These are phyloP conservation scores for Recurvomyces mirabilis DNA, from an alignment of 495 filamentous ascomycete genomes.

Conservation along the genomic window DNA sequence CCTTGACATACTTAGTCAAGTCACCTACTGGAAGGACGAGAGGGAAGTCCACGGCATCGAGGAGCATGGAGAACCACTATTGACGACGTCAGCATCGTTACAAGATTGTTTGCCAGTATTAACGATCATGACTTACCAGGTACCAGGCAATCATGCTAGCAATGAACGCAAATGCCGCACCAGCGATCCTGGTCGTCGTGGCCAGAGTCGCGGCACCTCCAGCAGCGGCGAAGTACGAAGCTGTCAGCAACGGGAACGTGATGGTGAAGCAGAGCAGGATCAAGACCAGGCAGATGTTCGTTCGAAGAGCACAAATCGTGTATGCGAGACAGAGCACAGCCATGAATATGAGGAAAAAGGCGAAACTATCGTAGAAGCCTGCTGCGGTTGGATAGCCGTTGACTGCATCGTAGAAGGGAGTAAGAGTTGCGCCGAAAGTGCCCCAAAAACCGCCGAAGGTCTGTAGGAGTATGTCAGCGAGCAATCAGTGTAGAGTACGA, in stretches of 20 bases:
- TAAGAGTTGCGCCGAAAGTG: constrained; percentile 5
- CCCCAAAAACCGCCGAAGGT: constrained; percentile 7
- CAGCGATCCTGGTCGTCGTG: not conserved
- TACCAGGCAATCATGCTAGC: constrained; percentile 10
- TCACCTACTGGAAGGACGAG: constrained; percentile 9
- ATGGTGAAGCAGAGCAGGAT: constrained; percentile 6
- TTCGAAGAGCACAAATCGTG: constrained; percentile 3
- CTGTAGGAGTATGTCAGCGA: not conserved
- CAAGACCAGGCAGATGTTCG: constrained; percentile 9
- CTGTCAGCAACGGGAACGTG: constrained; percentile 1
- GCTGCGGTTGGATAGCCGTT: constrained; percentile 1
- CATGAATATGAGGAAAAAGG: constrained; percentile 12
- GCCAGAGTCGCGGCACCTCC: not conserved
- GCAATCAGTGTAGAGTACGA: not conserved
- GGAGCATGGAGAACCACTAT: constrained; percentile 5
- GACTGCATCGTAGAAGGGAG: constrained; percentile 3
- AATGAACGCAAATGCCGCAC: constrained; percentile 4
- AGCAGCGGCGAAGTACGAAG: constrained; percentile 1
- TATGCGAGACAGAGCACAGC: constrained; percentile 5
- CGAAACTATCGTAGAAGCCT: constrained; percentile 9
- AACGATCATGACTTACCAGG: not conserved
- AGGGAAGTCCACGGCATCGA: constrained; percentile 8
- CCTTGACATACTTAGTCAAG: constrained; percentile 1
- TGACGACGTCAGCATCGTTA: not conserved
- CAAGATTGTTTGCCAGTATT: not conserved